Conservation (phyloP, 208 protist genomes). For the Trypanosoma theileri region DNA sequence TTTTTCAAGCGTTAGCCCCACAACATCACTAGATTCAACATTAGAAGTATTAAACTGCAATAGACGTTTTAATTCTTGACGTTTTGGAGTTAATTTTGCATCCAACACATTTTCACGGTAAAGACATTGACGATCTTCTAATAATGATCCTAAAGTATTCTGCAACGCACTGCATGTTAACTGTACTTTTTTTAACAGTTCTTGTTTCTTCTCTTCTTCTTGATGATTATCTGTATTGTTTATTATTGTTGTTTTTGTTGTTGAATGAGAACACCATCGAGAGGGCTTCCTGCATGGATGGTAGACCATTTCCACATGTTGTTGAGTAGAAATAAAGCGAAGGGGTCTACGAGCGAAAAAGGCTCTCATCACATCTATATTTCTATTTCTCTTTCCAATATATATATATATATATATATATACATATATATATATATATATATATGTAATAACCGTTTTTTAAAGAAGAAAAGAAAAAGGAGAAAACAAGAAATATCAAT, state of each 20-base stretch:
- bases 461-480: constrained; percentile 14
- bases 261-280: background rate
- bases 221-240: too few relatives aligned
- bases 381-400: too few relatives aligned
- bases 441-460: too few relatives aligned
- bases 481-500: background rate
- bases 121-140: constrained; percentile 45
- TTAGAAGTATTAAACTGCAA: constrained; percentile 6
- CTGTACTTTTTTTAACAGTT: background rate
- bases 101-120: constrained; percentile 39
- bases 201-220: too few relatives aligned
- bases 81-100: constrained; percentile 22
- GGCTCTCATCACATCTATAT: background rate
- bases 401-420: background rate
- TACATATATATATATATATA: background rate
- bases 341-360: background rate
- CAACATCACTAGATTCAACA: background rate
- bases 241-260: background rate
- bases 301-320: background rate
- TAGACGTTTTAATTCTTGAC: constrained; percentile 12
- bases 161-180: constrained; percentile 7
- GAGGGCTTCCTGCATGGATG: background rate
- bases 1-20: constrained; percentile 17
- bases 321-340: background rate
- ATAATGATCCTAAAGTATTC: constrained; percentile 15